Percentiles rank a stretch among this genome's conserved stretches.
phyloP scores from a whole-genome alignment of 805 yeast genomes.

The Lipomyces mesembrius region DNA sequence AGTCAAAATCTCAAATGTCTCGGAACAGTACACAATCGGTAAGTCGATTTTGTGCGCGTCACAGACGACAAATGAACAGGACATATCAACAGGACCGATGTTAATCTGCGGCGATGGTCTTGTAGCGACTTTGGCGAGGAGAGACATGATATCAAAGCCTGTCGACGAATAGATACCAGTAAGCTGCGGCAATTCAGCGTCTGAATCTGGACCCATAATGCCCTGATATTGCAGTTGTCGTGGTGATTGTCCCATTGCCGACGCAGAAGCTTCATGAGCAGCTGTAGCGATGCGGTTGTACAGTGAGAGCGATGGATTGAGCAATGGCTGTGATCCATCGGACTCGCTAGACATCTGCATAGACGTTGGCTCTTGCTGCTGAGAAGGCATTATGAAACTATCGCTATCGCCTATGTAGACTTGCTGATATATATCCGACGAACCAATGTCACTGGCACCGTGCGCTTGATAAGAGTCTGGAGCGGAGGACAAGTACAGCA shows the following conservation, averaged over 20 bases:
- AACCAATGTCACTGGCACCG: background rate
- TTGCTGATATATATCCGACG: constrained; percentile 1
- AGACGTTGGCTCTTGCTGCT: background rate
- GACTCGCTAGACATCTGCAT: constrained; percentile 4
- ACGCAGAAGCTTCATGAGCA: constrained; percentile 9
- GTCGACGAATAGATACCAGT: constrained; percentile 27
- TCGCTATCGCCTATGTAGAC: constrained; percentile 10
- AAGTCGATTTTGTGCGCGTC: constrained; percentile 25
- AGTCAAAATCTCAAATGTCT: constrained; percentile 20
- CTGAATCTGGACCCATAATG: background rate
- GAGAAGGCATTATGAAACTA: constrained; percentile 3
- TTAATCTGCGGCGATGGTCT: constrained; percentile 21
- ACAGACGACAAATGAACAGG: constrained; percentile 27
- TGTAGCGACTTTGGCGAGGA: constrained; percentile 18
- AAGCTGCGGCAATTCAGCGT: background rate
- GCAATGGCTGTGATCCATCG: constrained; percentile 4
- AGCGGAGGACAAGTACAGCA: constrained; percentile 9
- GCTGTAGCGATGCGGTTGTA: constrained; percentile 9
- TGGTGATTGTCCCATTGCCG: constrained; percentile 6
- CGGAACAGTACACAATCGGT: constrained; percentile 23
- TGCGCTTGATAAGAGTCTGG: constrained; percentile 5
- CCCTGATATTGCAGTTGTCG: background rate
- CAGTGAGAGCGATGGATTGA: background rate
- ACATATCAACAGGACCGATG: constrained; percentile 28
- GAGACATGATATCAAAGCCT: constrained; percentile 23